These are phyloP conservation scores for Cryptosporidium sp. DNA, from an alignment of 169 alveolate genomes.

Conservation along the genomic window DNA sequence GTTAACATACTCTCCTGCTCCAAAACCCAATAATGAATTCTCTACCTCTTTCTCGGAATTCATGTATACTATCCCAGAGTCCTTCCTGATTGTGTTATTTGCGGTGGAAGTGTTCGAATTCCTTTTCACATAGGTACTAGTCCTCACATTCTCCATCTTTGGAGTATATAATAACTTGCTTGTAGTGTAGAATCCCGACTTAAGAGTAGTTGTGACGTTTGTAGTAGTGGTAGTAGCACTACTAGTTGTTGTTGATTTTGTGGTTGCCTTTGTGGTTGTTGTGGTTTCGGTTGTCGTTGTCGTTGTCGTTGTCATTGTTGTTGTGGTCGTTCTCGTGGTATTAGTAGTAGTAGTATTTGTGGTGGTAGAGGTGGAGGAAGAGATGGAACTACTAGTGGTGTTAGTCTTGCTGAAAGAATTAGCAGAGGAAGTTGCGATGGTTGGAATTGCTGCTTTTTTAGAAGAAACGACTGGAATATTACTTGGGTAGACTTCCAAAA, in stretches of 20 bases:
- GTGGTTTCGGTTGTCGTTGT: neutral
- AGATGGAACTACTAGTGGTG: neutral
- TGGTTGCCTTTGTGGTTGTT: neutral
- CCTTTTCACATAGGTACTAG: constrained; percentile 21
- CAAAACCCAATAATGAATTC: constrained; percentile 60
- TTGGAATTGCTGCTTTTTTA: neutral
- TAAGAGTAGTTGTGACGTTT: neutral
- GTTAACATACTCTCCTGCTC: constrained; percentile 57
- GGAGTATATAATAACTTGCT: neutral
- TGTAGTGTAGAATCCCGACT: neutral
- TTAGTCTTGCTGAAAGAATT: neutral
- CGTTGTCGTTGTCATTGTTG: constrained; percentile 10
- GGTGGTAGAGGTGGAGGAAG: neutral
- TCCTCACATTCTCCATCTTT: constrained; percentile 46
- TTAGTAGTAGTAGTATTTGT: neutral
- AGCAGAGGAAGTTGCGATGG: neutral
- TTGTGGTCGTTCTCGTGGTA: constrained; percentile 26
- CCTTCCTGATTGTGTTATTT: neutral
- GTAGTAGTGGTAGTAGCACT: neutral
- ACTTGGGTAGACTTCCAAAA: neutral
- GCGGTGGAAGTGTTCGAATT: neutral
- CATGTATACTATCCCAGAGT: neutral
- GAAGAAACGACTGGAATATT: neutral
- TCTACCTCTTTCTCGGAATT: constrained; percentile 5
- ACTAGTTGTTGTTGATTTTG: constrained; percentile 3